Conservation (phyloP, 1,284 basidiomycete species). For the Papiliotrema flavescens region DNA sequence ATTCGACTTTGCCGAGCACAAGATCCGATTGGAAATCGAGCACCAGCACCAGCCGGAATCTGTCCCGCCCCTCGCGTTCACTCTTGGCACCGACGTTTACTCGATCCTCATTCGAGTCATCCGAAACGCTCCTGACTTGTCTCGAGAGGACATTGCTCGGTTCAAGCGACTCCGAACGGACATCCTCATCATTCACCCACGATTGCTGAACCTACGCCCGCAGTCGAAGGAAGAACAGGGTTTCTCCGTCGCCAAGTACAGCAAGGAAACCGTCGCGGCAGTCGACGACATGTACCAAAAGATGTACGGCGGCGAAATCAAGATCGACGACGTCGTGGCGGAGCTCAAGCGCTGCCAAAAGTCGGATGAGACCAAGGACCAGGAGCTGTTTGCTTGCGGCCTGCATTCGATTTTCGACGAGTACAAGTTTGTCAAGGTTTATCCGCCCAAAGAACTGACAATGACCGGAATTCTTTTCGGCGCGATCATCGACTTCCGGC, state of each 20-base stretch:
- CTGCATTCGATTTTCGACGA: slow-evolving; percentile 99
- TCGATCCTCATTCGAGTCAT: slow-evolving; percentile 86
- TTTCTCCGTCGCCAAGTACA: slow-evolving; percentile 82
- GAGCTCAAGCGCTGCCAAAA: slow-evolving; percentile 81
- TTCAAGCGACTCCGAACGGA: slow-evolving; percentile 90
- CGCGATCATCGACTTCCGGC: slow-evolving; percentile 87
- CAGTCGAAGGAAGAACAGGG: slow-evolving; percentile 87
- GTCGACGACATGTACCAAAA: slow-evolving; percentile 94
- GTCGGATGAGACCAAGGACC: slow-evolving; percentile 78
- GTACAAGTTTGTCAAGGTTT: slow-evolving; percentile 98
- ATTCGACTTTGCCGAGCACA: slow-evolving; percentile 81
- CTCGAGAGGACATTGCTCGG: slow-evolving; percentile 71
- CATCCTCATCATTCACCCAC: slow-evolving; percentile 92
- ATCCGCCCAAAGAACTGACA: slow-evolving; percentile 87
- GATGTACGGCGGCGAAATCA: slow-evolving; percentile 88
- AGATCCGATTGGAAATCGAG: slow-evolving; percentile 80
- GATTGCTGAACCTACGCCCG: slow-evolving; percentile 92
- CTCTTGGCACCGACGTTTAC: slow-evolving; percentile 62
- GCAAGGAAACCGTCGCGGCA: slow-evolving; percentile 83
- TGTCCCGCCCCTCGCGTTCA: slow-evolving; percentile 55
- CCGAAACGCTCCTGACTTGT: slow-evolving; percentile 56
- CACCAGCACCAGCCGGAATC: slow-evolving; percentile 75
- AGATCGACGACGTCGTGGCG: slow-evolving; percentile 88
- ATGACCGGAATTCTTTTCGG: slow-evolving; percentile 98
- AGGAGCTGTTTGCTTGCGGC: slow-evolving; percentile 97